Percentiles rank a stretch among this genome's conserved stretches.
Evolutionary conservation across 176 grass and related monocot genomes (phyloP).

Genomic region (Zea mays): DNA sequence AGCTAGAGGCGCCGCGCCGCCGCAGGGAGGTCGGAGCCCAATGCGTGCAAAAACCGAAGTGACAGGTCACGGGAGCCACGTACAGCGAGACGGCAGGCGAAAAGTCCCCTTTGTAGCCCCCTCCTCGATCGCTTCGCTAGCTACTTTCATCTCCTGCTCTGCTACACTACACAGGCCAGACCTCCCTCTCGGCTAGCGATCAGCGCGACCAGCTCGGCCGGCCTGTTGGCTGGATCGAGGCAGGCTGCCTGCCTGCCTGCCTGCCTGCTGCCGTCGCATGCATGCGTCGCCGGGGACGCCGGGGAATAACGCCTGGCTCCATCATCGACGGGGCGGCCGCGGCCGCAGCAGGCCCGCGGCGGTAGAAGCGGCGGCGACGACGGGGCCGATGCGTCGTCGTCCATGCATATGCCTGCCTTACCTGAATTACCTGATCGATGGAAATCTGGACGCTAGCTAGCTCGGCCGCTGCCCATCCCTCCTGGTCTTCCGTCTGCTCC

Average conservation of each 20-base stretch:
- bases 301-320: conserved; percentile 2
- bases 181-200: too few relatives aligned
- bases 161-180: too few relatives aligned
- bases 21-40: not conserved
- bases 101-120: not conserved
- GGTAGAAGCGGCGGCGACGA: not conserved
- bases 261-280: conserved; percentile 15
- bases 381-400: not conserved
- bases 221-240: too few relatives aligned
- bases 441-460: too few relatives aligned
- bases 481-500: too few relatives aligned
- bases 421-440: too few relatives aligned
- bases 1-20: not conserved
- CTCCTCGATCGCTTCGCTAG: not conserved
- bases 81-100: not conserved
- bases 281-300: conserved; percentile 32
- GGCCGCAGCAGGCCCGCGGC: too few relatives aligned
- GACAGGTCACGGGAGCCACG: conserved; percentile 3
- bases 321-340: too few relatives aligned
- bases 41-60: not conserved
- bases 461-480: too few relatives aligned
- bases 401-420: too few relatives aligned
- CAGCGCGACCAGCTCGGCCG: too few relatives aligned
- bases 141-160: not conserved
- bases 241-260: too few relatives aligned